Conservation (phyloP, 352 stramenopile species). For the Elongisporangium undulatum region DNA sequence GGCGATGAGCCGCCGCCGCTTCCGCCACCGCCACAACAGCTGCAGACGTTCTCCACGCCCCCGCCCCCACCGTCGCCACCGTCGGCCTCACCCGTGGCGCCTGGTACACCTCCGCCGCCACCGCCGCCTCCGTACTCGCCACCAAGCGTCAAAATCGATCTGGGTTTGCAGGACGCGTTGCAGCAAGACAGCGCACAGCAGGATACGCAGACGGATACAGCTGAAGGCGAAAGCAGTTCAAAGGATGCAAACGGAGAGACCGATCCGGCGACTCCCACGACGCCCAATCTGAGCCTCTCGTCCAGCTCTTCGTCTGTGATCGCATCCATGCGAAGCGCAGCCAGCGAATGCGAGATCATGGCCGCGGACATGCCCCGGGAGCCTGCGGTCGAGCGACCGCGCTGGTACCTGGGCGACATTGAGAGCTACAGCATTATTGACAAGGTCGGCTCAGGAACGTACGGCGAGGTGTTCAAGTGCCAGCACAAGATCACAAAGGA, state of each 20-base stretch:
- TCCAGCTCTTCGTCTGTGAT: conserved; percentile 55
- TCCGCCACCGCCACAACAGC: conserved; percentile 18
- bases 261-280: conserved; percentile 17
- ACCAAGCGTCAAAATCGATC: conserved; percentile 29
- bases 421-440: conserved; percentile 88
- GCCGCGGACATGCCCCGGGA: conserved; percentile 37
- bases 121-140: conserved; percentile 61
- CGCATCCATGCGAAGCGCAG: conserved; percentile 62
- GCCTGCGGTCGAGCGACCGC: conserved; percentile 27
- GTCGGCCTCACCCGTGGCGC: conserved; percentile 12
- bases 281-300: not conserved
- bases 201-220: conserved; percentile 1
- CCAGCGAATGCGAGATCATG: conserved; percentile 73
- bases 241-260: conserved; percentile 15
- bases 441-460: conserved; percentile 82
- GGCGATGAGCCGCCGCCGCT: conserved; percentile 24
- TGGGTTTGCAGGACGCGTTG: conserved; percentile 22
- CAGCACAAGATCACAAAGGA: conserved; percentile 86
- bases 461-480: conserved; percentile 88
- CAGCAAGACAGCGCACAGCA: conserved; percentile 8
- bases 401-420: conserved; percentile 85
- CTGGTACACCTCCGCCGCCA: conserved; percentile 11
- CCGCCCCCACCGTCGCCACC: conserved; percentile 40
- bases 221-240: conserved; percentile 1
- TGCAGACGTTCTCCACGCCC: conserved; percentile 33